A percentile compares a stretch with the other conserved stretches of the same genome.
These are phyloP conservation scores for Fomitopsis betulina DNA, from an alignment of 1,284 basidiomycete genomes.

Conservation along the genomic window DNA sequence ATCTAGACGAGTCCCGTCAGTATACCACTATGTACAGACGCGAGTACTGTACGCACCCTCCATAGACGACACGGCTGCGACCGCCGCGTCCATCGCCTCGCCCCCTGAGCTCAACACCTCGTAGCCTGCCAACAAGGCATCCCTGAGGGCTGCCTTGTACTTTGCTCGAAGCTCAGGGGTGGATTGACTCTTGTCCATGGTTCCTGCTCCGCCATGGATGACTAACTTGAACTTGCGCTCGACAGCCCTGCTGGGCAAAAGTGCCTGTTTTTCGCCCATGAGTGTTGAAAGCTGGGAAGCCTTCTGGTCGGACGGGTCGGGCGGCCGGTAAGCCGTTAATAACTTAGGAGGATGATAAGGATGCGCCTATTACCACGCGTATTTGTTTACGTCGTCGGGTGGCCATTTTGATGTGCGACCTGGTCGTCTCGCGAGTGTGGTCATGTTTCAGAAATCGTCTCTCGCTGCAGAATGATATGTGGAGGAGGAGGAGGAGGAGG, in stretches of 20 bases:
- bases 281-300: neutral
- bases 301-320: neutral
- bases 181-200: conserved; percentile 53
- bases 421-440: no score
- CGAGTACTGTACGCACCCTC: conserved; percentile 48
- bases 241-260: conserved; percentile 5
- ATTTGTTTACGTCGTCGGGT: neutral
- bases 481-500: no score
- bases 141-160: conserved; percentile 53
- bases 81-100: conserved; percentile 79
- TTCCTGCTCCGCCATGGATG: conserved; percentile 78
- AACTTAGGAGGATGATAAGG: neutral
- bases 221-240: conserved; percentile 46
- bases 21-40: neutral
- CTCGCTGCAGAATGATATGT: no score
- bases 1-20: conserved; percentile 36
- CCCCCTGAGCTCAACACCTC: conserved; percentile 59
- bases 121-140: conserved; percentile 60
- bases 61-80: conserved; percentile 67
- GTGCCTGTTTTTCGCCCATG: conserved; percentile 11
- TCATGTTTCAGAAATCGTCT: no score
- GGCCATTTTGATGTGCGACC: neutral
- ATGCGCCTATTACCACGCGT: neutral
- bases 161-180: conserved; percentile 56
- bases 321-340: neutral